Percentiles rank a stretch among this genome's conserved stretches.
phyloP scores from a whole-genome alignment of 1,284 basidiomycete genomes.

The Hemileia vastatrix region DNA sequence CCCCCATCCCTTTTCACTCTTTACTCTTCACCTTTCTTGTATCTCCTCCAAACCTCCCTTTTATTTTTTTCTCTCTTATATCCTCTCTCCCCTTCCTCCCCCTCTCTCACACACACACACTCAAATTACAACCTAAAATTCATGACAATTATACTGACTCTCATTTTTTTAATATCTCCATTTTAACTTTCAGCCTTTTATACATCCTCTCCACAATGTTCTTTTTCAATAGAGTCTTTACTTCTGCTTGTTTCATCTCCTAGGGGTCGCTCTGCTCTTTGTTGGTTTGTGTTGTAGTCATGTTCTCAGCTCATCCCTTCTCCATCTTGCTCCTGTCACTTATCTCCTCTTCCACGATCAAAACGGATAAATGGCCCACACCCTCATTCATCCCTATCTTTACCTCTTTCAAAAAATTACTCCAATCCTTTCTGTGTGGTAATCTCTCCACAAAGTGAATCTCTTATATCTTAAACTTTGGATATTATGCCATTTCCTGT shows the following conservation, averaged over 20 bases:
- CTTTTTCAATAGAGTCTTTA: not conserved
- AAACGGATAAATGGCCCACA: not conserved
- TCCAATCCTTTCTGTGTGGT: no score
- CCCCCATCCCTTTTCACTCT: not conserved
- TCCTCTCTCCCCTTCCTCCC: conserved; percentile 1
- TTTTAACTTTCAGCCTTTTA: not conserved
- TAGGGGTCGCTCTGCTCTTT: conserved; percentile 3
- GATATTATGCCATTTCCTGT: conserved; percentile 17
- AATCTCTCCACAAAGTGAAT: conserved; percentile 3
- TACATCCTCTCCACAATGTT: no score
- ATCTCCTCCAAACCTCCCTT: not conserved
- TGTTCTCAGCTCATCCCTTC: not conserved
- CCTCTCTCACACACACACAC: not conserved
- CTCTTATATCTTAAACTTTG: conserved; percentile 15
- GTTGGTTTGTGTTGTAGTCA: conserved; percentile 2
- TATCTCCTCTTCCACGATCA: not conserved
- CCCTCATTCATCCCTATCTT: not conserved
- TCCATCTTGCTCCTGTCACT: not conserved
- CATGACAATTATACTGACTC: not conserved
- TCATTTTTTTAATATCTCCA: not conserved
- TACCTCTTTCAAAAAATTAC: conserved; percentile 2
- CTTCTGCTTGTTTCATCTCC: not conserved
- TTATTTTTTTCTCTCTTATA: not conserved
- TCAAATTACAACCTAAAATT: not conserved
- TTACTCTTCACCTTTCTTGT: not conserved